Evolutionary conservation across 106 monocot species (phyloP).

Genomic region (Amphibolis antarctica): DNA sequence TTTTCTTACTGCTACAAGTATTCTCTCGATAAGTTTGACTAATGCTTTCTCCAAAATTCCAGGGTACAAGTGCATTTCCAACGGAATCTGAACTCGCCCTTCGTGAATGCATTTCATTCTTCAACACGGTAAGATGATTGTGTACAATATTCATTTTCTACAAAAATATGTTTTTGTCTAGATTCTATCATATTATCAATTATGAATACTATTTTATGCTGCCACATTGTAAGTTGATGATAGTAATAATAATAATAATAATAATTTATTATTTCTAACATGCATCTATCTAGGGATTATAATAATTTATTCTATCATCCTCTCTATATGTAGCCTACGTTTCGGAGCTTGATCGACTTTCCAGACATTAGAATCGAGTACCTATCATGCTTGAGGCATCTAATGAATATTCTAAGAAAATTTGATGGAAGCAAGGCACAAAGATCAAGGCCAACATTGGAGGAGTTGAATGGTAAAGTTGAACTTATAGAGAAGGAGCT

Average conservation of each 20-base stretch:
- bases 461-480: slow-evolving; percentile 29
- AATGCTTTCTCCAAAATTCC: not conserved
- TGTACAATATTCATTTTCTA: not conserved
- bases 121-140: slow-evolving; percentile 32
- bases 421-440: slow-evolving; percentile 1
- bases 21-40: not conserved
- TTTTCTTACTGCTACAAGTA: not conserved
- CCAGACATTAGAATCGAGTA: slow-evolving; percentile 28
- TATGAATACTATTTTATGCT: not conserved
- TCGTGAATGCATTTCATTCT: slow-evolving; percentile 39
- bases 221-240: not conserved
- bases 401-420: slow-evolving; percentile 19
- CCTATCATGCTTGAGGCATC: slow-evolving; percentile 36
- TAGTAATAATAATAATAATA: too few relatives aligned
- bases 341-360: slow-evolving; percentile 16
- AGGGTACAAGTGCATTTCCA: slow-evolving; percentile 2
- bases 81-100: slow-evolving; percentile 32
- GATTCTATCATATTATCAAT: not conserved
- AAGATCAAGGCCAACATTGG: slow-evolving; percentile 1
- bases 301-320: not conserved
- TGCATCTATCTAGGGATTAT: not conserved
- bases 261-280: not conserved
- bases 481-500: slow-evolving; percentile 21
- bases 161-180: not conserved
- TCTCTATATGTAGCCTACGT: slow-evolving; percentile 15